Base-by-base conservation (phyloP, 2,329 filamentous ascomycete species). In the Aspergillus aculeatus region DNA sequence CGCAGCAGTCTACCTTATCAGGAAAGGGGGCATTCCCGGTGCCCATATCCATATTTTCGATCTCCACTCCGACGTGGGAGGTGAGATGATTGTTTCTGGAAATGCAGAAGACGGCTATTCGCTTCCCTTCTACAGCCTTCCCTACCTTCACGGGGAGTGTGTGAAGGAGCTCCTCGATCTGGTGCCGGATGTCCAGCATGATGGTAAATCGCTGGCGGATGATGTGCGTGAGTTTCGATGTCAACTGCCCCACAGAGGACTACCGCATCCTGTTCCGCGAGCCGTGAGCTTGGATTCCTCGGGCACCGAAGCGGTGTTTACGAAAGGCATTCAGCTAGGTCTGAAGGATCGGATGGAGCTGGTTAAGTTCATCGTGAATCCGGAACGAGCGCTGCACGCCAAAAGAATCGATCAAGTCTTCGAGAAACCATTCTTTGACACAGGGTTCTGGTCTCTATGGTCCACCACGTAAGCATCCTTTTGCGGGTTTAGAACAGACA, bases 21-120 rank as follows among this genome's bases (percentile, higher is more conserved):
- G 66, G 7, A 69, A 76, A 56, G 73, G 67, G 21, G 67, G 70
- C 32, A 65, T 77, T 32, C 70, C 71, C 1, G 68, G 68, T 3
- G 35, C 62, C 16, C 67, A 73, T 49, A 73, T 77, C 60, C 73
- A 73, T 19, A 70, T 77, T 6, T 62, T 76, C n/a, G 74, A 77
- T 56, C 62, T 70, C 47, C 69, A 71, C 48, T 52, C 59, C 23
- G 54, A 65, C n/a, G 65, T 68, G 0, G 73, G 72, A 23, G 72
- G 73, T 12, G 72, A 67, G 2, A 66, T 75, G 54, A 66, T 68
- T 52, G 64, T 62, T n/a, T 60, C 66, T 5, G 66, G 71, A 7
- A 63, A 68, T 54, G 64, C 68, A 2, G 62, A 69, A n/a, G 67
- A 73, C 29, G 73, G 72, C 2, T 76, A 73, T 48, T 62, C 72